These are phyloP conservation scores for Fraxinus pennsylvanica DNA, from an alignment of 257 asterid genomes.

Conservation along the genomic window DNA sequence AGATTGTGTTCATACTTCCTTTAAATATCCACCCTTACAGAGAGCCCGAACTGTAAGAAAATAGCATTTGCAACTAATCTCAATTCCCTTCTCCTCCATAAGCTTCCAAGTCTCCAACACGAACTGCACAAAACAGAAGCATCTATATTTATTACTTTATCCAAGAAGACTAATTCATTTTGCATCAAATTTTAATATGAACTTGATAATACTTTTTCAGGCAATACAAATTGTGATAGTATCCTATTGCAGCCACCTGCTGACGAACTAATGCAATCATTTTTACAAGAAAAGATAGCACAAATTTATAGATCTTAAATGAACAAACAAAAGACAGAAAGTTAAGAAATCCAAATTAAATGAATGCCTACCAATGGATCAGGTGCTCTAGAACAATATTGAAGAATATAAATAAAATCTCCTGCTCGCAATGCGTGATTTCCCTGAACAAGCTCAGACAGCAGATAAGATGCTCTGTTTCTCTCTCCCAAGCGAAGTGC, in stretches of 20 bases:
- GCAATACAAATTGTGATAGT: not conserved
- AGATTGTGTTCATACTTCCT: constrained; percentile 53
- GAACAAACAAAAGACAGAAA: not conserved
- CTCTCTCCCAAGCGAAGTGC: constrained; percentile 72
- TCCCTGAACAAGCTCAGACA: constrained; percentile 50
- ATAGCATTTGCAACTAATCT: constrained; percentile 49
- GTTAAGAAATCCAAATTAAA: constrained; percentile 18
- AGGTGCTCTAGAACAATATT: constrained; percentile 64
- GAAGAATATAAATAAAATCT: constrained; percentile 62
- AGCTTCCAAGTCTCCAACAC: constrained; percentile 72
- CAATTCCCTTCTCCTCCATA: constrained; percentile 65
- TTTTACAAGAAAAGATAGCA: not conserved
- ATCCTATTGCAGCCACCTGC: not conserved
- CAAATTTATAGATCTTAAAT: constrained; percentile 6
- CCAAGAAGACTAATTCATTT: constrained; percentile 10
- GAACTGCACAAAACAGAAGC: constrained; percentile 54
- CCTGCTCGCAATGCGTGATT: constrained; percentile 41
- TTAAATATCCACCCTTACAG: constrained; percentile 74
- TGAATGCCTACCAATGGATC: constrained; percentile 72
- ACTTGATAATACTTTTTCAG: not conserved
- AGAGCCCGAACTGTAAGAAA: constrained; percentile 61
- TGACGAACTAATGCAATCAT: not conserved
- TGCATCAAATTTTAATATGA: constrained; percentile 12
- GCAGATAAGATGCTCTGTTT: constrained; percentile 60
- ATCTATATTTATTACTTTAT: constrained; percentile 19